Evolutionary conservation across 352 stramenopile species (phyloP).

Genomic region (Phytophthora ramorum): DNA sequence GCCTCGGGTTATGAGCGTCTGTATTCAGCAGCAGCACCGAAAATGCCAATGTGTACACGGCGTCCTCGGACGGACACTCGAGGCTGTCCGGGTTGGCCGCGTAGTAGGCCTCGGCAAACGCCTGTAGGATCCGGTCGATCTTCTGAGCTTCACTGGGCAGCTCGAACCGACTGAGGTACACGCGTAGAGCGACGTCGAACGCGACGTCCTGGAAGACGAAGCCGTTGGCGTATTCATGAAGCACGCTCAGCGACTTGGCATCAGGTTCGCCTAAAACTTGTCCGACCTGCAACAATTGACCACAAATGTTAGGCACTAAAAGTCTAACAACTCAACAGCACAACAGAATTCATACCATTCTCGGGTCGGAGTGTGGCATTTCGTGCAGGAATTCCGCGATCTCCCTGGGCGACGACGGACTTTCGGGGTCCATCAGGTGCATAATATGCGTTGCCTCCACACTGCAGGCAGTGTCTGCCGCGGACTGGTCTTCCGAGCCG

Average conservation of each 20-base stretch:
- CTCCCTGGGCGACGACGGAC: slow-evolving; percentile 53
- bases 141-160: slow-evolving; percentile 83
- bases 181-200: slow-evolving; percentile 73
- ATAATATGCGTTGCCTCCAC: slow-evolving; percentile 41
- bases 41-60: slow-evolving; percentile 82
- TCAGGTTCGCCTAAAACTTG: slow-evolving; percentile 74
- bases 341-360: slow-evolving; percentile 50
- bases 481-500: slow-evolving; percentile 16
- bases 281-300: slow-evolving; percentile 48
- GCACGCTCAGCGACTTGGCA: slow-evolving; percentile 58
- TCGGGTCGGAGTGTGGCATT: slow-evolving; percentile 68
- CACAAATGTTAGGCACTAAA: no score
- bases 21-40: slow-evolving; percentile 84
- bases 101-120: slow-evolving; percentile 77
- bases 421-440: slow-evolving; percentile 58
- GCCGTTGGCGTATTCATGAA: slow-evolving; percentile 75
- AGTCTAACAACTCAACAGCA: neutral
- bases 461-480: slow-evolving; percentile 19
- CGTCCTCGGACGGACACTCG: slow-evolving; percentile 71
- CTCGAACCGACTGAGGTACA: slow-evolving; percentile 79
- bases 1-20: slow-evolving; percentile 75
- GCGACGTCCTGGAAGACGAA: slow-evolving; percentile 68
- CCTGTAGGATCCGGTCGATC: slow-evolving; percentile 86
- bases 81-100: slow-evolving; percentile 55
- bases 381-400: slow-evolving; percentile 73